These are phyloP conservation scores for Candida maris DNA, from an alignment of 805 yeast genomes.

Conservation along the genomic window DNA sequence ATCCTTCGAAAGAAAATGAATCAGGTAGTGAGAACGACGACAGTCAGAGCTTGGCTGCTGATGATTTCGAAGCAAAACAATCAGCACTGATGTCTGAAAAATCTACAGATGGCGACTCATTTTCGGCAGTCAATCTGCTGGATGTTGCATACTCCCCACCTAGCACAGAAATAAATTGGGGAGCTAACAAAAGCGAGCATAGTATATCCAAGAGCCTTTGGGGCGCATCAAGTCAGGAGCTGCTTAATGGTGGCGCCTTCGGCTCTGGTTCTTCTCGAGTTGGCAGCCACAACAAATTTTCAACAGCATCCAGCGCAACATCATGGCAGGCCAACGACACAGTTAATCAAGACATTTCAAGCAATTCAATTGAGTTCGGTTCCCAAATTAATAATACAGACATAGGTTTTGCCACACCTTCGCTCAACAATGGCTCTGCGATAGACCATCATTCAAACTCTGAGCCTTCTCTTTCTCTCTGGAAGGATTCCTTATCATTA, in stretches of 20 bases:
- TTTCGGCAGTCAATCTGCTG: conserved; percentile 6
- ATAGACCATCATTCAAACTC: conserved; percentile 2
- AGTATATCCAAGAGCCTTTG: conserved; percentile 15
- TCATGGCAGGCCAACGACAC: conserved; percentile 1
- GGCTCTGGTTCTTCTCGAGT: conserved; percentile 2
- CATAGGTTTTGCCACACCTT: not conserved
- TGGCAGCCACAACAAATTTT: not conserved
- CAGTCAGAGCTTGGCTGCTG: conserved; percentile 1
- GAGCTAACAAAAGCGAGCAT: conserved; percentile 16
- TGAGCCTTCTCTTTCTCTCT: conserved; percentile 1
- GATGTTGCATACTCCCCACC: conserved; percentile 6
- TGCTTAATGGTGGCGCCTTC: conserved; percentile 6
- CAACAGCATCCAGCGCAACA: not conserved
- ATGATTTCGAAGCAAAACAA: not conserved
- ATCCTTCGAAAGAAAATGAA: no score
- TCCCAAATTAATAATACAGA: not conserved
- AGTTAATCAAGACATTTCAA: conserved; percentile 1
- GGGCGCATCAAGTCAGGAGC: conserved; percentile 16
- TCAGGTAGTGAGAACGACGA: no score
- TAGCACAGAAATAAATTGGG: conserved; percentile 15
- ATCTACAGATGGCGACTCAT: not conserved
- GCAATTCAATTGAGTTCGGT: not conserved
- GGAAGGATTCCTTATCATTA: conserved; percentile 9
- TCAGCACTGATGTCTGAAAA: not conserved
- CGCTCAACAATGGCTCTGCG: not conserved